phyloP scores from a whole-genome alignment of 768 basidiomycete genomes.

The Pholiota microspora region DNA sequence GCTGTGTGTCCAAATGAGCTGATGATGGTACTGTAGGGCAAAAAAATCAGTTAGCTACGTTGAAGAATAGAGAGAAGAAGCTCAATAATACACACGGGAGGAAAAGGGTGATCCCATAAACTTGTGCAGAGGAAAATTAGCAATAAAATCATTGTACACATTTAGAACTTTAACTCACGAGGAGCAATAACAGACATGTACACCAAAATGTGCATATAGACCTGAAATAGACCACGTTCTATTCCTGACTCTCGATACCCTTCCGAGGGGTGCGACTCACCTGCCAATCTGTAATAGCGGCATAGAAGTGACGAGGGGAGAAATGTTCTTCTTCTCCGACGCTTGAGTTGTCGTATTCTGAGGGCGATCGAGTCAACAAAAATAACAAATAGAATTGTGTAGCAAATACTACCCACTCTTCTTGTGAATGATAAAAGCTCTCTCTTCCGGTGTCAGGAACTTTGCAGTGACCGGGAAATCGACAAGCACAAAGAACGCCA shows the following conservation, averaged over 20 bases:
- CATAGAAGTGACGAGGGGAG: conserved; percentile 48
- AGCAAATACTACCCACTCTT: conserved; percentile 41
- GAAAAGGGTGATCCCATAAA: conserved; percentile 71
- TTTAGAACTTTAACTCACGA: conserved; percentile 36
- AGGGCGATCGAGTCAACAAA: no score
- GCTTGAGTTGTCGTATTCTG: conserved; percentile 55
- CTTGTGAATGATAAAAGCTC: conserved; percentile 48
- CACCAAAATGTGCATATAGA: conserved; percentile 55
- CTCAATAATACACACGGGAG: conserved; percentile 48
- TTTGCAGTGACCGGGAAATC: conserved; percentile 59
- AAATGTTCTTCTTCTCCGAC: conserved; percentile 64
- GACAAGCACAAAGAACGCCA: conserved; percentile 55
- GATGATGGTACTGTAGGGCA: conserved; percentile 52
- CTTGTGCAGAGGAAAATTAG: conserved; percentile 26
- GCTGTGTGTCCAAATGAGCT: conserved; percentile 54
- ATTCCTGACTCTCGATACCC: background rate
- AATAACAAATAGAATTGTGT: background rate
- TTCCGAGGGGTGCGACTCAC: conserved; percentile 21
- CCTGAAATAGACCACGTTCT: conserved; percentile 20
- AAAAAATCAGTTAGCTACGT: background rate
- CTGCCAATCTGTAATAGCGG: conserved; percentile 66
- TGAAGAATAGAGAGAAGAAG: no score
- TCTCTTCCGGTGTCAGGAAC: conserved; percentile 62
- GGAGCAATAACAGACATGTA: conserved; percentile 60
- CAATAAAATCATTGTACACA: background rate